Evolutionary conservation across 2,329 filamentous ascomycete species (phyloP).

Genomic region (Alternaria solani): DNA sequence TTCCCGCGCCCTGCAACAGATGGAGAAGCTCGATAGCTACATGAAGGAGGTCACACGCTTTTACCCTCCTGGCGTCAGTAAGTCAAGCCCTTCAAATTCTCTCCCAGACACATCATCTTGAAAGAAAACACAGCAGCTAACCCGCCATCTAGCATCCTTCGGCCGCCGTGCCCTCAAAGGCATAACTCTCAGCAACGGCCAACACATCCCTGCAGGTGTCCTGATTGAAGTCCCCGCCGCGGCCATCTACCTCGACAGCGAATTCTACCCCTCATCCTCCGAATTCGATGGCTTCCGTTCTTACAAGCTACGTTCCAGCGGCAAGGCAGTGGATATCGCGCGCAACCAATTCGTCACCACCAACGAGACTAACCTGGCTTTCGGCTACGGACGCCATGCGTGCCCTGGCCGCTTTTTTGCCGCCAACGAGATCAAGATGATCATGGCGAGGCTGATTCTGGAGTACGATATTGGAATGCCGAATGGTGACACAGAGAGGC

Average conservation of each 20-base stretch:
- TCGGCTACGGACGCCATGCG: constrained; percentile 44
- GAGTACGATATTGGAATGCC: constrained; percentile 41
- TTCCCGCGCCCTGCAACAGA: constrained; percentile 40
- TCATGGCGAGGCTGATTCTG: constrained; percentile 37
- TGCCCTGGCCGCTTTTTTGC: constrained; percentile 49
- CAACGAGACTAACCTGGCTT: constrained; percentile 35
- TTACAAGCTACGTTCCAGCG: constrained; percentile 39
- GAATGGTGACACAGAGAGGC: constrained; percentile 24
- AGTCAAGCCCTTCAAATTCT: neutral
- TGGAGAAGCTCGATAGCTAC: constrained; percentile 49
- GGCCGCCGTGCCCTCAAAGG: constrained; percentile 60
- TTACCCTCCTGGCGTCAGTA: constrained; percentile 35
- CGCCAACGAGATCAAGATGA: constrained; percentile 46
- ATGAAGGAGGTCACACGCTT: constrained; percentile 48
- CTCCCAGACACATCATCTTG: neutral
- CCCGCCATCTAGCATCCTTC: constrained; percentile 51
- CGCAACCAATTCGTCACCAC: constrained; percentile 45
- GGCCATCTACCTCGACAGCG: constrained; percentile 38
- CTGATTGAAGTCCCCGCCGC: constrained; percentile 42
- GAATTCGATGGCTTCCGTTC: constrained; percentile 46
- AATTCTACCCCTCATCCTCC: constrained; percentile 31
- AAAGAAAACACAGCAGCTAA: neutral
- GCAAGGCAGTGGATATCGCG: constrained; percentile 31
- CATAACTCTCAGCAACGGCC: constrained; percentile 64
- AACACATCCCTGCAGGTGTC: constrained; percentile 52